Evolutionary conservation across 2,329 filamentous ascomycete genomes (phyloP).

Genomic region (Penicillium sp.): DNA sequence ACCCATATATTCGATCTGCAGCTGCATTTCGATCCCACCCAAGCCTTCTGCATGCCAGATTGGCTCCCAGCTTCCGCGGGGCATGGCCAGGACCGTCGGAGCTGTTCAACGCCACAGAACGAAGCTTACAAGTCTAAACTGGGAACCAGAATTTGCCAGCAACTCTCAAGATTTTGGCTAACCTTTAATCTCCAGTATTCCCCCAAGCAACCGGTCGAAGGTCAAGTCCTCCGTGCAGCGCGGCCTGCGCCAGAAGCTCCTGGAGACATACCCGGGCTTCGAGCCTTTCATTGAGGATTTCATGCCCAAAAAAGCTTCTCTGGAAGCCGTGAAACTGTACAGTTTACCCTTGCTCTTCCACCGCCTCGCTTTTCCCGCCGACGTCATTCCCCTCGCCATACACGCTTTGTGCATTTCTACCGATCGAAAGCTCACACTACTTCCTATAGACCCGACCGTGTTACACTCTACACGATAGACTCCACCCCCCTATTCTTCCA

Average conservation of each 20-base stretch:
- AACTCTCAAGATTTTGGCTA: background rate
- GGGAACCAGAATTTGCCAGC: too few relatives aligned
- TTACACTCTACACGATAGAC: slow-evolving; percentile 83
- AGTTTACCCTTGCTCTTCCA: slow-evolving; percentile 14
- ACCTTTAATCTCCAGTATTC: slow-evolving; percentile 58
- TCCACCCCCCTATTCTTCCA: slow-evolving; percentile 86
- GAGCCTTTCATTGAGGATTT: slow-evolving; percentile 89
- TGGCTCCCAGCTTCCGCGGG: background rate
- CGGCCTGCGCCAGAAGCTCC: slow-evolving; percentile 76
- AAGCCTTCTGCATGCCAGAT: background rate
- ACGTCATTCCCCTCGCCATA: background rate
- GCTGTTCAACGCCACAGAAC: background rate
- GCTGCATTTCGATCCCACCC: background rate
- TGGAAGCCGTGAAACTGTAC: slow-evolving; percentile 85
- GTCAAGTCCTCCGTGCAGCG: slow-evolving; percentile 97
- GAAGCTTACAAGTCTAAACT: background rate
- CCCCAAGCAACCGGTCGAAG: slow-evolving; percentile 82
- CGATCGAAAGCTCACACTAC: background rate
- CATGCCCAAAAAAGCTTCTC: slow-evolving; percentile 88
- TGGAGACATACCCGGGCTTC: slow-evolving; percentile 83
- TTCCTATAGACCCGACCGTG: slow-evolving; percentile 69
- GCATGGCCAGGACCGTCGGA: background rate
- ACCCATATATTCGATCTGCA: fast-evolving
- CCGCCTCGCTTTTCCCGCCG: background rate
- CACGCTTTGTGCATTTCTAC: background rate